Evolutionary conservation across 2,329 filamentous ascomycete species (phyloP).

Genomic region (Xylariaceae sp.): DNA sequence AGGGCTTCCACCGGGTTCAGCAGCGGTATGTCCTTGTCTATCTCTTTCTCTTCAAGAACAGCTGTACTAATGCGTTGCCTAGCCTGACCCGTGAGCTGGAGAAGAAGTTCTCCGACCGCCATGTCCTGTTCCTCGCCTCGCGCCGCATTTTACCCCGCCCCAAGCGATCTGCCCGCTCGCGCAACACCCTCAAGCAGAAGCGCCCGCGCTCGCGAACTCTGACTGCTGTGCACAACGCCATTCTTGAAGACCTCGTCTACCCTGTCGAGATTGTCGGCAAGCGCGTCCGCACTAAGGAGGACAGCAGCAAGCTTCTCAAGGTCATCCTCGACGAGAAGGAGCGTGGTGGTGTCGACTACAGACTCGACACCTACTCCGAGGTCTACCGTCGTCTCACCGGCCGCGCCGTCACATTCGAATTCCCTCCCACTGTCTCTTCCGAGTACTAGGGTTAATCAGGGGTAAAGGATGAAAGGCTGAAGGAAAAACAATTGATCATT

Average conservation of each 20-base stretch:
- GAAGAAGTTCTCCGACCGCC: constrained; percentile 99
- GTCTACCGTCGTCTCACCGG: constrained; percentile 98
- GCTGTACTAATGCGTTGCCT: constrained; percentile 33
- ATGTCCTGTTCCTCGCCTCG: constrained; percentile 98
- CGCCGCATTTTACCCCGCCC: constrained; percentile 98
- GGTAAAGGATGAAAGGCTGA: constrained; percentile 9
- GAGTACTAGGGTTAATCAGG: constrained; percentile 74
- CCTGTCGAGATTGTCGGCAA: constrained; percentile 99
- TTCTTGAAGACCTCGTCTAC: constrained; percentile 97
- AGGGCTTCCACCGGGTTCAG: constrained; percentile 99
- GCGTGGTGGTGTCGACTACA: constrained; percentile 98
- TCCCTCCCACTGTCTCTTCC: constrained; percentile 80
- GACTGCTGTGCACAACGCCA: constrained; percentile 97
- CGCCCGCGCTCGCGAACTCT: constrained; percentile 96
- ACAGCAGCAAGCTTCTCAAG: constrained; percentile 98
- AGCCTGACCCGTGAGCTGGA: constrained; percentile 99
- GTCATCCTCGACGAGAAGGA: constrained; percentile 99
- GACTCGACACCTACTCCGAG: constrained; percentile 99
- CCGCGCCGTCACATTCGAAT: constrained; percentile 97
- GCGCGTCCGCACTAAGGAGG: constrained; percentile 98
- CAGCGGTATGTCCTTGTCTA: constrained; percentile 79
- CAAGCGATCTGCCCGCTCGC: constrained; percentile 96
- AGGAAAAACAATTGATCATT: constrained; percentile 19
- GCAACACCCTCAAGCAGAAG: constrained; percentile 98
- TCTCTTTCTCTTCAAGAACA: neutral